Percentiles rank a stretch among this genome's conserved stretches.
phyloP scores from a whole-genome alignment of 2,329 filamentous ascomycete genomes.

The Aspergillus sp. region DNA sequence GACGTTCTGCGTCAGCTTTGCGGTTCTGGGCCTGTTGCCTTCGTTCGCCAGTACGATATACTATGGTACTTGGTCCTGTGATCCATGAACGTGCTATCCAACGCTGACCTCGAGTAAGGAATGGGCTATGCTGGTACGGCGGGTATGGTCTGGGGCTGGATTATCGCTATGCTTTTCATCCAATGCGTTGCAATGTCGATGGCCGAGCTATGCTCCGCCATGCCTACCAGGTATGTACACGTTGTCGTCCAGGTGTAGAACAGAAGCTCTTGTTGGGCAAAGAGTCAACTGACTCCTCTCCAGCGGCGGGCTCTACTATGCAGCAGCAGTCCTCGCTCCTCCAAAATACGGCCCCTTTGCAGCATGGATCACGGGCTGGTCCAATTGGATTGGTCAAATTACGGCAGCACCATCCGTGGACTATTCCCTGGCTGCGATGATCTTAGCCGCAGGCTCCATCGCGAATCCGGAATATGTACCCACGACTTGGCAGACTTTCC shows the following conservation, averaged over 20 bases:
- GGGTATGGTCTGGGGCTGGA: slow-evolving; percentile 75
- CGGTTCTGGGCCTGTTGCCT: slow-evolving; percentile 68
- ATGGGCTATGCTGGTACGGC: slow-evolving; percentile 58
- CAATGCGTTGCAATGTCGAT: slow-evolving; percentile 67
- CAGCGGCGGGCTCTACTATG: slow-evolving; percentile 71
- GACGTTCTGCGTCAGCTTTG: slow-evolving; percentile 72
- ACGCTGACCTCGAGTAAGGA: slow-evolving; percentile 22
- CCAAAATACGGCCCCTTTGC: slow-evolving; percentile 65
- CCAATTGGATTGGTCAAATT: slow-evolving; percentile 67
- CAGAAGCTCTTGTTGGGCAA: background rate
- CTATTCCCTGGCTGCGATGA: slow-evolving; percentile 68
- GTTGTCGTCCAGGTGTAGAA: background rate
- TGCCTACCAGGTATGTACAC: slow-evolving; percentile 60
- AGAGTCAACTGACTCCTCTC: background rate
- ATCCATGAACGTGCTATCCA: background rate
- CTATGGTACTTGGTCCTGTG: slow-evolving; percentile 57
- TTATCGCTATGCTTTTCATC: slow-evolving; percentile 70
- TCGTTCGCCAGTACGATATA: slow-evolving; percentile 70
- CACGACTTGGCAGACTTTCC: slow-evolving; percentile 65
- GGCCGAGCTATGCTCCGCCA: slow-evolving; percentile 71
- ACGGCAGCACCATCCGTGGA: slow-evolving; percentile 67
- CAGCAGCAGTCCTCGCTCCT: slow-evolving; percentile 68
- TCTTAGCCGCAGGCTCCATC: slow-evolving; percentile 69
- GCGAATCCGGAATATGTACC: slow-evolving; percentile 65
- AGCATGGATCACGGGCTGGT: slow-evolving; percentile 69